Conservation (phyloP, 2,329 filamentous ascomycete species). For the Pestalotiopsis sp. region DNA sequence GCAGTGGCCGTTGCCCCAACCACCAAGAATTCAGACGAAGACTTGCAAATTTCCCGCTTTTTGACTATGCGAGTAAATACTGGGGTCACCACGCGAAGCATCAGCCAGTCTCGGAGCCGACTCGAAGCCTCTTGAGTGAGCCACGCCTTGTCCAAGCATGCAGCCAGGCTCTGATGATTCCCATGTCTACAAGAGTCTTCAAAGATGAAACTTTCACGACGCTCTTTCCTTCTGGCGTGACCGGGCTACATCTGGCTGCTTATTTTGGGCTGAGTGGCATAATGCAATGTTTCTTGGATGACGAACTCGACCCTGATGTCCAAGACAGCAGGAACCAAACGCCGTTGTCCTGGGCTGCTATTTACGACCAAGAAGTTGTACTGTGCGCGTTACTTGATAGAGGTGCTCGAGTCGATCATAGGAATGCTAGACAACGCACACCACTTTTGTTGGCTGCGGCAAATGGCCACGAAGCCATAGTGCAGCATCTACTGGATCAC, state of each 20-base stretch:
- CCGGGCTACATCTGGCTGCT: too few species aligned
- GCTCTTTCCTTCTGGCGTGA: too few species aligned
- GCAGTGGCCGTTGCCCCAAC: neutral
- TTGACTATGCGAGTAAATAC: slow-evolving; percentile 15
- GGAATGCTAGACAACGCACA: neutral
- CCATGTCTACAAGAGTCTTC: too few species aligned
- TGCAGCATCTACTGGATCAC: neutral
- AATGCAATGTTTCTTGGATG: neutral
- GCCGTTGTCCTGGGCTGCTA: slow-evolving; percentile 10
- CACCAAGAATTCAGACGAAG: slow-evolving; percentile 9
- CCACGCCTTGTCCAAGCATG: too few species aligned
- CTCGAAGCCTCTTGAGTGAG: too few species aligned
- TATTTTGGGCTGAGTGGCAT: neutral
- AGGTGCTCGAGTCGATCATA: neutral
- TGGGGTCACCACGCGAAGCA: slow-evolving; percentile 17
- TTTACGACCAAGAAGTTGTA: slow-evolving; percentile 3
- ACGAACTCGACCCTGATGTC: slow-evolving; percentile 17
- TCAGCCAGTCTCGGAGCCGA: too few species aligned
- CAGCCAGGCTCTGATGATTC: too few species aligned
- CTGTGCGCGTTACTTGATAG: neutral
- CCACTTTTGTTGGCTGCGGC: neutral
- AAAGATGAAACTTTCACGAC: too few species aligned
- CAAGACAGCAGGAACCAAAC: neutral
- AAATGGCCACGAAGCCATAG: neutral
- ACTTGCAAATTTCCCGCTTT: slow-evolving; percentile 10